phyloP scores from a whole-genome alignment of 1,139 yeast species.

The Meyerozyma smithsonii region DNA sequence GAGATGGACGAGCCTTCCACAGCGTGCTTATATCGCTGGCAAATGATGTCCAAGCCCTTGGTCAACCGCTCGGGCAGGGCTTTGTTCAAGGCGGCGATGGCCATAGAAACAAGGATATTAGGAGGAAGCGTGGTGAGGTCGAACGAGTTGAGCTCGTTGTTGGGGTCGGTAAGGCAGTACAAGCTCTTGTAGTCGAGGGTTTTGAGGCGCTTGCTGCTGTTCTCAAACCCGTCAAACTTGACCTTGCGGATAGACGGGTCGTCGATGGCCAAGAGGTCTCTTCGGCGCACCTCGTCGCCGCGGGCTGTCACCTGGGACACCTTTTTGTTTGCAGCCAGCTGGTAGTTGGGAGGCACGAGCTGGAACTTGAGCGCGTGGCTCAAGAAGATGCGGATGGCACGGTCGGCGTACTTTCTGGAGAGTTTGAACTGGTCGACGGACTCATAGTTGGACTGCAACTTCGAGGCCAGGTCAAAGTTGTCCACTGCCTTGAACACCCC shows the following conservation, averaged over 20 bases:
- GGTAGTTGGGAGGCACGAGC: constrained; percentile 30
- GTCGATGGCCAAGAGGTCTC: constrained; percentile 28
- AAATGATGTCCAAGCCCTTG: constrained; percentile 65
- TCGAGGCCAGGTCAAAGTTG: constrained; percentile 31
- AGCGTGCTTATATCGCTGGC: constrained; percentile 49
- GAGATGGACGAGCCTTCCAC: constrained; percentile 8
- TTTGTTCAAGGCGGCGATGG: constrained; percentile 55
- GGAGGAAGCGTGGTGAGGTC: constrained; percentile 68
- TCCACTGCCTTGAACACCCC: constrained; percentile 18
- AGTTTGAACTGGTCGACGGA: constrained; percentile 40
- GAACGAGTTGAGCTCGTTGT: constrained; percentile 57
- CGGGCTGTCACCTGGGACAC: constrained; percentile 26
- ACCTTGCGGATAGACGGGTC: constrained; percentile 34
- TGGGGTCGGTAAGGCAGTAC: constrained; percentile 60
- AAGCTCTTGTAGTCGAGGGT: constrained; percentile 33
- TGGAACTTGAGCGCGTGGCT: constrained; percentile 32
- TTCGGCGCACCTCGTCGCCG: constrained; percentile 41
- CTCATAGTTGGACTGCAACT: constrained; percentile 43
- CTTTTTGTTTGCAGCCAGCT: constrained; percentile 25
- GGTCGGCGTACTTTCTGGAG: constrained; percentile 38
- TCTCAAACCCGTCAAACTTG: constrained; percentile 34
- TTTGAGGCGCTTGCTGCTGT: constrained; percentile 26
- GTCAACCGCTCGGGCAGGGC: constrained; percentile 51
- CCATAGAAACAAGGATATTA: constrained; percentile 61
- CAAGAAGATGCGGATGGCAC: constrained; percentile 33